A percentile compares a stretch with the other conserved stretches of the same genome.
Conservation (phyloP, 2,329 filamentous ascomycete genomes). For the Fusarium tricinctum region DNA sequence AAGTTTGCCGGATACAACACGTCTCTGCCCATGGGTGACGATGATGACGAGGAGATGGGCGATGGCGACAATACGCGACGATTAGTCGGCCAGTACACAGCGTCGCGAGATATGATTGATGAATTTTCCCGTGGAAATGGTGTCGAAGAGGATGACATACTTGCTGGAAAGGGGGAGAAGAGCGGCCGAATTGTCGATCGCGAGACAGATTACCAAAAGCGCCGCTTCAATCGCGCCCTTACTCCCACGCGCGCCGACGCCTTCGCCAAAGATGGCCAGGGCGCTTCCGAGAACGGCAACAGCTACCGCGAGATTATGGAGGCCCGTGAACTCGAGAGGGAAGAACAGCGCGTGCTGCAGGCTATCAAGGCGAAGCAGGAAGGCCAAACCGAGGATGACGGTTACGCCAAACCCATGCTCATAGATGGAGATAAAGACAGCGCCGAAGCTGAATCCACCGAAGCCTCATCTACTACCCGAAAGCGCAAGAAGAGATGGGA, state of each 20-base stretch:
- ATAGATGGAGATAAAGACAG: constrained; percentile 81
- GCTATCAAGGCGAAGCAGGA: constrained; percentile 82
- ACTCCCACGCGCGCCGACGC: constrained; percentile 89
- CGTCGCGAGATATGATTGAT: constrained; percentile 90
- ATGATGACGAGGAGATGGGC: constrained; percentile 83
- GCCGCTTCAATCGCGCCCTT: constrained; percentile 87
- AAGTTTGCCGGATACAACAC: constrained; percentile 92
- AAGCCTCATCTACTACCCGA: constrained; percentile 72
- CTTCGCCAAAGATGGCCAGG: constrained; percentile 82
- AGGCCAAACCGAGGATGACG: constrained; percentile 68
- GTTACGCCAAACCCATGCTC: constrained; percentile 81
- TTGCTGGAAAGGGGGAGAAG: constrained; percentile 86
- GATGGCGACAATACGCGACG: constrained; percentile 80
- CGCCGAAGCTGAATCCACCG: constrained; percentile 76
- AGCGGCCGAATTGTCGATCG: constrained; percentile 91
- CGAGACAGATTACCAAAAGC: constrained; percentile 98
- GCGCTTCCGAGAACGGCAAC: constrained; percentile 77
- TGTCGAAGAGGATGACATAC: constrained; percentile 91
- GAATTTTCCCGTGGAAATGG: constrained; percentile 89
- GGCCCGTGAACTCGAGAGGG: constrained; percentile 87
- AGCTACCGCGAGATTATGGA: constrained; percentile 95
- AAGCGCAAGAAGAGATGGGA: constrained; percentile 98
- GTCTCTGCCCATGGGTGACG: constrained; percentile 84
- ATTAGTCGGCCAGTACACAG: constrained; percentile 95
- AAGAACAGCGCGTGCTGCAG: constrained; percentile 88